Conservation (phyloP, 352 stramenopile genomes). For the Phytophthora ohioensis region DNA sequence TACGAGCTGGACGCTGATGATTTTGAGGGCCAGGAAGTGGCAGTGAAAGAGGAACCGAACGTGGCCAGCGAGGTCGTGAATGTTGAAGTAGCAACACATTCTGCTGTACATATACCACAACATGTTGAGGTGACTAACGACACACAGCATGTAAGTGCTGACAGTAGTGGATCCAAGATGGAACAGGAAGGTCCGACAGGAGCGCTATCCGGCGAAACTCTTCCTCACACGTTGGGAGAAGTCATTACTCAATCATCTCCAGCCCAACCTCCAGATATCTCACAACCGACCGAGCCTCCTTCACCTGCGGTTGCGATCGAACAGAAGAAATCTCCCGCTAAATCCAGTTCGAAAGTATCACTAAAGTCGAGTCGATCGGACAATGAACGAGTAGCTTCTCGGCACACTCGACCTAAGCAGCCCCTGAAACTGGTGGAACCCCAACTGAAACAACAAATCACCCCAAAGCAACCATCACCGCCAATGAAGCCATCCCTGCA, state of each 20-base stretch:
- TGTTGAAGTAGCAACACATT: not conserved
- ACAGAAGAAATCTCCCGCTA: not conserved
- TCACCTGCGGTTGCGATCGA: not conserved
- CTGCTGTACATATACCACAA: not conserved
- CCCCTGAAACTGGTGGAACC: not conserved
- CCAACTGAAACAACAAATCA: too few species aligned
- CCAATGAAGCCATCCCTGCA: constrained; percentile 22
- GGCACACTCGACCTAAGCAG: not conserved
- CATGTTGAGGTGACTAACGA: not conserved
- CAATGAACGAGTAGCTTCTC: constrained; percentile 1
- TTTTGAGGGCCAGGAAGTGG: not conserved
- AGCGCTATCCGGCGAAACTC: not conserved
- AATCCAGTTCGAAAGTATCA: not conserved
- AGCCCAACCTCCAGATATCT: not conserved
- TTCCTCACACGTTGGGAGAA: not conserved
- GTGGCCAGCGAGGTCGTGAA: not conserved
- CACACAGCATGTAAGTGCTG: not conserved
- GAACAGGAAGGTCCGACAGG: not conserved
- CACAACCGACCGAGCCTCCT: not conserved
- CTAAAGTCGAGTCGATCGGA: constrained; percentile 8
- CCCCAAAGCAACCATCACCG: constrained; percentile 3
- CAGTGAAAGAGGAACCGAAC: not conserved
- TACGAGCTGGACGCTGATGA: constrained; percentile 21
- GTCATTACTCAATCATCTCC: not conserved
- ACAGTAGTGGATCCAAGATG: not conserved